Evolutionary conservation across 2,329 filamentous ascomycete genomes (phyloP).

Genomic region (Botrytis pseudocinerea): DNA sequence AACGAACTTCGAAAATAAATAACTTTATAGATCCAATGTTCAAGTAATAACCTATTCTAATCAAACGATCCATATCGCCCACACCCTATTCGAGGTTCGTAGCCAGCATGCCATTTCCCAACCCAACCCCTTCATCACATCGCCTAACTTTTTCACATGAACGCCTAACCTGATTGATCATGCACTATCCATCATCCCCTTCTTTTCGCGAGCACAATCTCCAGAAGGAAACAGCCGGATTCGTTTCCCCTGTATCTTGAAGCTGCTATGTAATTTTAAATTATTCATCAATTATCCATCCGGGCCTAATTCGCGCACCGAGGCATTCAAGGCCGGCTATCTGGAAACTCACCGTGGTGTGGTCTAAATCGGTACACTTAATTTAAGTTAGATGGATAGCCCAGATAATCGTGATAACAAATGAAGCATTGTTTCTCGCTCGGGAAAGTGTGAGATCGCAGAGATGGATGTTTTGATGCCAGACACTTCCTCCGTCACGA

Average conservation of each 20-base stretch:
- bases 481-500: background rate
- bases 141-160: background rate
- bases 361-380: background rate
- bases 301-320: background rate
- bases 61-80: background rate
- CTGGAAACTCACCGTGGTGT: background rate
- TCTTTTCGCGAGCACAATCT: background rate
- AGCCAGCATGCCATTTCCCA: background rate
- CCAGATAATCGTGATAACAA: accelerated
- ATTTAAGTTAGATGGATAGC: background rate
- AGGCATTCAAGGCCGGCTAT: background rate
- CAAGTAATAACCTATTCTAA: background rate
- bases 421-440: accelerated
- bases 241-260: background rate
- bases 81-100: background rate
- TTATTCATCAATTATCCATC: background rate
- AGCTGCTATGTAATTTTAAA: background rate
- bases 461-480: background rate
- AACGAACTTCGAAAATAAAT: background rate
- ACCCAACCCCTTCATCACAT: constrained; percentile 2
- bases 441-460: background rate
- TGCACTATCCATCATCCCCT: background rate
- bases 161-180: background rate
- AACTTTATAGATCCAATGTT: background rate
- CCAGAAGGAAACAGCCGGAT: background rate